Evolutionary conservation across 805 yeast species (phyloP).

Genomic region (Cephaloascus albidus): DNA sequence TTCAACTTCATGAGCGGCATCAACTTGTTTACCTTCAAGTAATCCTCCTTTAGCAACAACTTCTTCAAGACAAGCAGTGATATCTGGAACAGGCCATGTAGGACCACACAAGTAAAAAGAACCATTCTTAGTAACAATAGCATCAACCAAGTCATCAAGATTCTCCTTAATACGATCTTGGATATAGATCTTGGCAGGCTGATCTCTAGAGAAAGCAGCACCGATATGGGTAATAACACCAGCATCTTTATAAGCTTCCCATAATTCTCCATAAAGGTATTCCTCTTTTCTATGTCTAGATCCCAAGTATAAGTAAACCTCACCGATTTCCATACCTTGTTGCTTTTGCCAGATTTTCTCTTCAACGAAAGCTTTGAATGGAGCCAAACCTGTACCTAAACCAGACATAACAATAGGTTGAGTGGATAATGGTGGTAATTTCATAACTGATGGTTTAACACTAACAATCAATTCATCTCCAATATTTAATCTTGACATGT

Average conservation of each 20-base stretch:
- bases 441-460: conserved; percentile 96
- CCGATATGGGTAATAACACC: conserved; percentile 91
- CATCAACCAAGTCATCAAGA: conserved; percentile 62
- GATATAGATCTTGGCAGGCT: conserved; percentile 86
- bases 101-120: conserved; percentile 97
- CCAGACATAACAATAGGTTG: conserved; percentile 97
- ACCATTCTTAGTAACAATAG: conserved; percentile 72
- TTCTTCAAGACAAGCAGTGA: conserved; percentile 81
- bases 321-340: conserved; percentile 87
- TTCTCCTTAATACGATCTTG: conserved; percentile 87
- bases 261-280: conserved; percentile 90
- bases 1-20: conserved; percentile 75
- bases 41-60: conserved; percentile 67
- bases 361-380: conserved; percentile 95
- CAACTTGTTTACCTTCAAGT: conserved; percentile 55
- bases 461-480: conserved; percentile 88
- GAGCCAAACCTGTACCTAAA: conserved; percentile 95
- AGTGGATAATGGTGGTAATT: conserved; percentile 76
- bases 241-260: conserved; percentile 94
- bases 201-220: conserved; percentile 98
- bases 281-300: conserved; percentile 95
- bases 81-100: conserved; percentile 98
- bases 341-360: conserved; percentile 89
- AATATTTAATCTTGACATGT: conserved; percentile 64
- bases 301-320: conserved; percentile 79